phyloP scores from a whole-genome alignment of 306 rosid species.

The Quercus gilva region DNA sequence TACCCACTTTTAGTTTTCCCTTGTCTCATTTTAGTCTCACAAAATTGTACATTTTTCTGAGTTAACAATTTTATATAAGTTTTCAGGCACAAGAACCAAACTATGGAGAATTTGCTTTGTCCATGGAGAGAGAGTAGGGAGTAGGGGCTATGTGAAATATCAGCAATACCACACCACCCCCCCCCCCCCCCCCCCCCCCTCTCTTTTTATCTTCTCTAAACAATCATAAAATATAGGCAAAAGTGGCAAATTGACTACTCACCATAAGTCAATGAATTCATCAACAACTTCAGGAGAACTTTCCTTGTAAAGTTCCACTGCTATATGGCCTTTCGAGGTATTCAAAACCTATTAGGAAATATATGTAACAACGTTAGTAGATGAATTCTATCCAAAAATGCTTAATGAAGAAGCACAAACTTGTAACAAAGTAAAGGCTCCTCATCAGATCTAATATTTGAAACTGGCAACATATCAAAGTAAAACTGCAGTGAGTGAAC shows the following conservation, averaged over 20 bases:
- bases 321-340: slow-evolving; percentile 82
- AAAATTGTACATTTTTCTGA: neutral
- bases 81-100: neutral
- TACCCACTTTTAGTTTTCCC: too few species aligned
- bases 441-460: slow-evolving; percentile 7
- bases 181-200: too few species aligned
- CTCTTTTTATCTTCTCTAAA: neutral
- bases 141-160: neutral
- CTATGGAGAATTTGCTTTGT: neutral
- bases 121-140: neutral
- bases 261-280: slow-evolving; percentile 95
- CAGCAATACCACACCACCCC: neutral
- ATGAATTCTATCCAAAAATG: slow-evolving; percentile 1
- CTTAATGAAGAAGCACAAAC: neutral
- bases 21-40: too few species aligned
- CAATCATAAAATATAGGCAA: neutral
- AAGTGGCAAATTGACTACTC: slow-evolving; percentile 36
- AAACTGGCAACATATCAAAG: slow-evolving; percentile 12
- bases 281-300: slow-evolving; percentile 96
- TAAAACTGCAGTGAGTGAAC: slow-evolving; percentile 3
- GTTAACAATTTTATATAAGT: neutral
- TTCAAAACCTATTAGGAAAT: slow-evolving; percentile 52
- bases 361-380: slow-evolving; percentile 6
- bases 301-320: slow-evolving; percentile 74
- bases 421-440: neutral